phyloP scores from a whole-genome alignment of 75 land plant species.

The Azolla pinnata region DNA sequence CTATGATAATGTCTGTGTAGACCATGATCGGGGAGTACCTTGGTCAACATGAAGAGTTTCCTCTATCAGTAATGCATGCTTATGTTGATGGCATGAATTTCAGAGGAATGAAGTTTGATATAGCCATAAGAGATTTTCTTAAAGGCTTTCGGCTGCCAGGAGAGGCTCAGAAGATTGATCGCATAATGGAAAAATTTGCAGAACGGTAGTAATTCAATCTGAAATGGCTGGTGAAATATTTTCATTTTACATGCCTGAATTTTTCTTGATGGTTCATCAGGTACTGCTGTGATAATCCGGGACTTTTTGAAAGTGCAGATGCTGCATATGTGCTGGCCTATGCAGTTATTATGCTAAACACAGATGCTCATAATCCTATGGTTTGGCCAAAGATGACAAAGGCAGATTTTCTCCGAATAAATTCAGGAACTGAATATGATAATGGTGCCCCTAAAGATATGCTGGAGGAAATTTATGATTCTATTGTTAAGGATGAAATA shows the following conservation, averaged over 20 bases:
- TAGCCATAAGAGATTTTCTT: slow-evolving; percentile 74
- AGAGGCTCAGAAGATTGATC: slow-evolving; percentile 97
- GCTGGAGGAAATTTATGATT: slow-evolving; percentile 90
- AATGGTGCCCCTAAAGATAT: slow-evolving; percentile 77
- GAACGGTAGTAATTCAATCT: slow-evolving; percentile 86
- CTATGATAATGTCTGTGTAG: slow-evolving; percentile 39
- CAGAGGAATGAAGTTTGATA: slow-evolving; percentile 78
- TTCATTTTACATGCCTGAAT: no score
- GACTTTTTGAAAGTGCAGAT: slow-evolving; percentile 82
- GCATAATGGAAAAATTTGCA: slow-evolving; percentile 98
- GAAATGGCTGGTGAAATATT: no score
- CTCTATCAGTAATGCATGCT: slow-evolving; percentile 94
- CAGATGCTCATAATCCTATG: slow-evolving; percentile 98
- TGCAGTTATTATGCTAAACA: slow-evolving; percentile 97
- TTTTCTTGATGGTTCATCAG: slow-evolving; percentile 27
- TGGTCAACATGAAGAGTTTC: slow-evolving; percentile 95
- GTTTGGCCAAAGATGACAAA: slow-evolving; percentile 93
- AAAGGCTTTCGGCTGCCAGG: slow-evolving; percentile 92
- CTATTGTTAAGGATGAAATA: slow-evolving; percentile 88
- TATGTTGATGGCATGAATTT: slow-evolving; percentile 94
- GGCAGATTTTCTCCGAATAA: slow-evolving; percentile 77
- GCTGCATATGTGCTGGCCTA: slow-evolving; percentile 95
- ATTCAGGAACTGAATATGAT: slow-evolving; percentile 57
- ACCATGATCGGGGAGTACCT: slow-evolving; percentile 84
- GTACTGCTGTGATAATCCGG: slow-evolving; percentile 89